Percentiles rank a stretch among this genome's conserved stretches.
Conservation (phyloP, 805 yeast species). For the Tetrapisispora namnaoensis region DNA sequence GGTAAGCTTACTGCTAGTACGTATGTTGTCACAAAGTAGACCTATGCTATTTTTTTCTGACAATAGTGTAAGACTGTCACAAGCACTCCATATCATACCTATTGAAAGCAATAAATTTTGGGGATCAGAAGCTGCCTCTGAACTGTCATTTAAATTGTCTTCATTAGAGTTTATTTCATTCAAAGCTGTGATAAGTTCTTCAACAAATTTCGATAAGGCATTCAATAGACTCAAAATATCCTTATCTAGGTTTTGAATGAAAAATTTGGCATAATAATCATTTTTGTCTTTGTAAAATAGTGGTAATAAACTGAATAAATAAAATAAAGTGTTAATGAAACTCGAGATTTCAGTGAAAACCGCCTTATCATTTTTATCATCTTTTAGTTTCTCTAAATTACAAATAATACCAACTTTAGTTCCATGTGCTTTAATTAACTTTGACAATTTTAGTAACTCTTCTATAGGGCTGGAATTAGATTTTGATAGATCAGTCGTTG, state of each 20-base stretch:
- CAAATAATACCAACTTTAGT: slow-evolving; percentile 46
- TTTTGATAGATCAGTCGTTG: slow-evolving; percentile 12
- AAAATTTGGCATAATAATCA: slow-evolving; percentile 16
- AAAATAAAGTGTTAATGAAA: slow-evolving; percentile 21
- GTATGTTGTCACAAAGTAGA: slow-evolving; percentile 38
- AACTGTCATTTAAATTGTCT: slow-evolving; percentile 5
- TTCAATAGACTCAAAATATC: slow-evolving; percentile 14
- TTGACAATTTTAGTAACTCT: slow-evolving; percentile 51
- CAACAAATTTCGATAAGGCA: slow-evolving; percentile 15
- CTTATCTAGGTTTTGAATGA: slow-evolving; percentile 14
- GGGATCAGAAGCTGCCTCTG: slow-evolving; percentile 16
- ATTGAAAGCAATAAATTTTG: slow-evolving; percentile 45
- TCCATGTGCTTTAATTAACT: slow-evolving; percentile 59
- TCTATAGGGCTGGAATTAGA: slow-evolving; percentile 18
- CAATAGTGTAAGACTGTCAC: slow-evolving; percentile 39
- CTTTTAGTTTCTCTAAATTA: slow-evolving; percentile 14
- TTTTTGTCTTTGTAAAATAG: slow-evolving; percentile 18
- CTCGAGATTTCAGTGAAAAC: slow-evolving; percentile 22
- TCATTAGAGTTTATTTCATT: not conserved
- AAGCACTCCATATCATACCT: slow-evolving; percentile 64
- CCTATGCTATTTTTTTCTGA: slow-evolving; percentile 45
- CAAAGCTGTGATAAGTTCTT: slow-evolving; percentile 9
- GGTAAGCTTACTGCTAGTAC: slow-evolving; percentile 31
- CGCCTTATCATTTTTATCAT: slow-evolving; percentile 14
- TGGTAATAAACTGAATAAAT: slow-evolving; percentile 20